phyloP scores from a whole-genome alignment of 108 stramenopile genomes.

The Cyclotella kingstonii region DNA sequence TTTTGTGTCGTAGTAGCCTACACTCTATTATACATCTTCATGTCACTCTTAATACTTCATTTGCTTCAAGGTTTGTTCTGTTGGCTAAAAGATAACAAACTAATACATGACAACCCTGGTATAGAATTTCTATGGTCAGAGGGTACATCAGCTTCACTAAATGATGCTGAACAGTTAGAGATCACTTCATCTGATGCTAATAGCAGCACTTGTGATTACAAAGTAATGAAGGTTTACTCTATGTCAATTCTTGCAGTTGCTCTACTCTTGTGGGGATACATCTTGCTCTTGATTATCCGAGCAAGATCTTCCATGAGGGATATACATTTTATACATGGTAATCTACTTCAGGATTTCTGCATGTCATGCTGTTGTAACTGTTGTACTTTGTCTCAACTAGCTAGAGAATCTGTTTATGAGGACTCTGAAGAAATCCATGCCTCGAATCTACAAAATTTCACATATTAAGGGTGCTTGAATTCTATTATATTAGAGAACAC shows the following conservation, averaged over 20 bases:
- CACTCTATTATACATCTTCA: neutral
- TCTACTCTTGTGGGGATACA: constrained; percentile 8
- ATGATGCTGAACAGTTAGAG: constrained; percentile 1
- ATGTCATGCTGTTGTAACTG: constrained; percentile 17
- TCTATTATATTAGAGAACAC: too few species aligned
- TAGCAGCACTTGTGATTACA: neutral
- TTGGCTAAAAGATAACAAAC: neutral
- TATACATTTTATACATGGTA: constrained; percentile 18
- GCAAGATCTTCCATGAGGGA: constrained; percentile 21
- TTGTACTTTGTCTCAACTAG: constrained; percentile 14
- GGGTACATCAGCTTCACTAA: neutral
- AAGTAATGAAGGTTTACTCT: constrained; percentile 5
- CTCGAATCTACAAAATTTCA: constrained; percentile 3
- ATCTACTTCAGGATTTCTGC: constrained; percentile 17
- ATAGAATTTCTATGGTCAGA: neutral
- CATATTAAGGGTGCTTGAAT: too few species aligned
- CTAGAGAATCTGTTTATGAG: constrained; percentile 13
- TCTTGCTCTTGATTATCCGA: constrained; percentile 8
- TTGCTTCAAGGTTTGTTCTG: constrained; percentile 4
- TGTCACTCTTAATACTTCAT: constrained; percentile 1
- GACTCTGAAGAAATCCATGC: neutral
- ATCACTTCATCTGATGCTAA: neutral
- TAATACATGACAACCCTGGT: neutral
- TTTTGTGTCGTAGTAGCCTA: constrained; percentile 1
- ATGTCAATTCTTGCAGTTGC: constrained; percentile 1